Base-by-base conservation (phyloP, 139 green algal species). In the Ulvella scutata region DNA sequence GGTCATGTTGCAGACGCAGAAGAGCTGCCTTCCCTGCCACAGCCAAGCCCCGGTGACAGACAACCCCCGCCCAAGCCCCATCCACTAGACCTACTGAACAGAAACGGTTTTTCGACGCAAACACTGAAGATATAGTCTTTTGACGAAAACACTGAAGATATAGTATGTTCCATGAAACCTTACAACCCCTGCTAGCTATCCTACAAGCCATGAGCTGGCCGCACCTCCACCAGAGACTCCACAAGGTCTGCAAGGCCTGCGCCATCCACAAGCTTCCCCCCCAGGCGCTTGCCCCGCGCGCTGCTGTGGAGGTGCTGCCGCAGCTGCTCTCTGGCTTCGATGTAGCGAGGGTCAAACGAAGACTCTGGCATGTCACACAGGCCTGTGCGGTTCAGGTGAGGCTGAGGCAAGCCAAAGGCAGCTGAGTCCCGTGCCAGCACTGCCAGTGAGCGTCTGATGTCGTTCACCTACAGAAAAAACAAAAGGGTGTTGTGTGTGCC, bases 311-410 rank as follows among this genome's bases (percentile, higher is more conserved):
- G 75, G 10, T 93, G 74, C 51, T 81, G 40, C 72, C 83, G 81
- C 43, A 90, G 79, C 31, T 73, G 51, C 17, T 84, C 76, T 21
- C 77, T 59, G 61, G 80, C 75, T 9, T 74, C 26, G 36, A 86
- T 43, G 74, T 92, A 92, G n/a, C 31, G 43, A 0, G 76, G 43
- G 21, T 88, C 86, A 33, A 91, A 79, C 61, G 86, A 74, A 2
- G 26, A 37, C 61, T 93, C 88, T 2, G 51, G 29, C 4, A 93
- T 76, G n/a, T 90, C 83, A 37, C 87, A 96, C 51, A 97, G 84
- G 43, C 77, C 76, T 4, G 92, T 97, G 61, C 92, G 82, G 62
- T 96, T 83, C 60, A 97, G 76, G 84, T 97, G 92, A 2, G 92
- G 92, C 86, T 97, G 92, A 3, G 76, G 77, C 51, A 96, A 79